Percentiles rank a stretch among this genome's conserved stretches.
Conservation (phyloP, 1,139 yeast genomes). For the Diutina sp. region DNA sequence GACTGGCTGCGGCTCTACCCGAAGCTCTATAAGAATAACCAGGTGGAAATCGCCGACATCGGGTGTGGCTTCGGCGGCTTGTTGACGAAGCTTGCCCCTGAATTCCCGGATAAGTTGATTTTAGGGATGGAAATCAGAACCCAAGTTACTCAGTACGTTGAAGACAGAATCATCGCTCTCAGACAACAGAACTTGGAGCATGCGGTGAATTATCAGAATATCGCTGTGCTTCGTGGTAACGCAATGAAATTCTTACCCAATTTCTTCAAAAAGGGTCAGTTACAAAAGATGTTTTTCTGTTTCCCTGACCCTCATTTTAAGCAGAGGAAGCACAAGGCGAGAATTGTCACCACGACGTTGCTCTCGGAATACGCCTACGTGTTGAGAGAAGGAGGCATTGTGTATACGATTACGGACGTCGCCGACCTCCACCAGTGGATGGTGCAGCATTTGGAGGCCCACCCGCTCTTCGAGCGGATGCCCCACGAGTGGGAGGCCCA, state of each 20-base stretch:
- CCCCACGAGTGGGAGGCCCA: conserved; percentile 64
- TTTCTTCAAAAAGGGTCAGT: conserved; percentile 70
- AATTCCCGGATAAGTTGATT: conserved; percentile 58
- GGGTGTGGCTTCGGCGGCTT: conserved; percentile 99
- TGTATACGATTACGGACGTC: conserved; percentile 94
- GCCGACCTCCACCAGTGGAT: conserved; percentile 92
- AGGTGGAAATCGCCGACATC: conserved; percentile 86
- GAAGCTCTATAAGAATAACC: conserved; percentile 26
- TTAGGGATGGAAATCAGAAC: conserved; percentile 96
- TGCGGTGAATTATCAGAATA: conserved; percentile 49
- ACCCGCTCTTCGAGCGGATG: conserved; percentile 81
- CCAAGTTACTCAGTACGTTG: conserved; percentile 94
- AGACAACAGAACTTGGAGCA: conserved; percentile 33
- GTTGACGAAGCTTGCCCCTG: conserved; percentile 66
- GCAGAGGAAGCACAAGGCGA: conserved; percentile 92
- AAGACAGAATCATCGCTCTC: conserved; percentile 84
- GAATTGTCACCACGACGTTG: conserved; percentile 83
- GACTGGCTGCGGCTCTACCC: conserved; percentile 79
- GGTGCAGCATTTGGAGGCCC: conserved; percentile 83
- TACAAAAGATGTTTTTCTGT: conserved; percentile 89
- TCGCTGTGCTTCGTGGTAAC: conserved; percentile 84
- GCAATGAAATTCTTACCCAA: conserved; percentile 97
- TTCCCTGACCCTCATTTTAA: conserved; percentile 99
- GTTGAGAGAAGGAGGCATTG: conserved; percentile 71
- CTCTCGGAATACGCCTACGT: conserved; percentile 89